A percentile compares a stretch with the other conserved stretches of the same genome.
phyloP scores from a whole-genome alignment of 352 stramenopile species.

The Globisporangium megalacanthum region DNA sequence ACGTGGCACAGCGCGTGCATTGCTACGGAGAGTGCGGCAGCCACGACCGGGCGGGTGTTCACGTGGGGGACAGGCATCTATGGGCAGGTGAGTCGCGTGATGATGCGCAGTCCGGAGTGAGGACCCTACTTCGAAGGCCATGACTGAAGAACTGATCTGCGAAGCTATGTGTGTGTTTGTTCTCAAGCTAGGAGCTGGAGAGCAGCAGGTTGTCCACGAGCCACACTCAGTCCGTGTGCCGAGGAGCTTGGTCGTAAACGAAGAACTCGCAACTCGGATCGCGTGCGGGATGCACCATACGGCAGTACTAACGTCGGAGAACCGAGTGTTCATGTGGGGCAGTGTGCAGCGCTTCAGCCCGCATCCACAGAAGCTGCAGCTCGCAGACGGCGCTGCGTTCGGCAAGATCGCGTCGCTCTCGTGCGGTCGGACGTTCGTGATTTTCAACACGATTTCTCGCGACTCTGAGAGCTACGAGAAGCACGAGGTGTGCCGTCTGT shows the following conservation, averaged over 20 bases:
- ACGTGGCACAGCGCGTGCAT: constrained; percentile 74
- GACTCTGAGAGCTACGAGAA: constrained; percentile 54
- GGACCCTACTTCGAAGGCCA: too few relatives aligned
- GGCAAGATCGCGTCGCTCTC: constrained; percentile 47
- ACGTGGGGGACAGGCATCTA: constrained; percentile 75
- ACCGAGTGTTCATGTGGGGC: constrained; percentile 67
- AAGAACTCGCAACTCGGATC: constrained; percentile 35
- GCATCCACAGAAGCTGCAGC: constrained; percentile 26
- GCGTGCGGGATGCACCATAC: constrained; percentile 70
- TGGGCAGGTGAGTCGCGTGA: constrained; percentile 27
- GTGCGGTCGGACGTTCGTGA: constrained; percentile 66
- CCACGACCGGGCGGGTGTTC: constrained; percentile 33
- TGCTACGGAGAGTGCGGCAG: constrained; percentile 13
- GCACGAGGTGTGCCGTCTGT: constrained; percentile 40
- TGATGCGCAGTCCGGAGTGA: too few relatives aligned
- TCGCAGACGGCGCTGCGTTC: constrained; percentile 29
- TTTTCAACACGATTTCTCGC: constrained; percentile 63
- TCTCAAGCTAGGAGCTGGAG: constrained; percentile 39
- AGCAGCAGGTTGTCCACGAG: constrained; percentile 35
- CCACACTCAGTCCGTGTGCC: constrained; percentile 35
- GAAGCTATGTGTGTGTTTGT: background rate
- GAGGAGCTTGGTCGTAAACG: constrained; percentile 21
- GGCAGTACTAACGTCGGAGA: constrained; percentile 36
- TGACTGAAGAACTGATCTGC: background rate
- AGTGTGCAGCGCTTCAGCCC: constrained; percentile 46